Evolutionary conservation across 352 stramenopile genomes (phyloP), one percentile per base, ranked within the genome.

Genomic region (Elongisporangium undulatum): DNA sequence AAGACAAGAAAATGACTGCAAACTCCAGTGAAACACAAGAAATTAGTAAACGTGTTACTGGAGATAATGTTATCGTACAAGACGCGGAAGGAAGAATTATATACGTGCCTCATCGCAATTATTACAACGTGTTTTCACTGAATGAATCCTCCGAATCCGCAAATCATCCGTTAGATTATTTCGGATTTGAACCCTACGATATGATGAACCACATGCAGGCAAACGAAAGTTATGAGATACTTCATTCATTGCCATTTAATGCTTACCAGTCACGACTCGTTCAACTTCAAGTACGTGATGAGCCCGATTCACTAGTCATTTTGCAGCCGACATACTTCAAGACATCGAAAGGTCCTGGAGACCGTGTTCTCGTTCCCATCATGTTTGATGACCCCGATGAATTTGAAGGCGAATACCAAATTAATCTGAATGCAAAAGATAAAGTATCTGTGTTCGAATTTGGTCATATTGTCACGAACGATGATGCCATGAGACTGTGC

Each of bases 321-420:
- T 34, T 89, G 4, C 77, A 81, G 15, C 83, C 80, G 0, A 75
- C 66, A 19, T 24, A 59, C 4, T 79, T 85, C 16, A 61, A 55
- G 4, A 59, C 70, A 13, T 76, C 74, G n/a, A 19, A 54, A 22
- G 62, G 63, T 0, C 61, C 54, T 26, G 61, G 52, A 12, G 63
- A 72, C 10, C 19, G 23, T 2, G 55, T 77, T 15, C 39, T 52
- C 7, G 72, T 74, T 2, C 77, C 83, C 17, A 64, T 90, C 24
- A 56, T 53, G 2, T 92, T 92, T 39, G 63, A 80, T 8, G 79
- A 90, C 53, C 68, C 79, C 0, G 80, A 92, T 53, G 61, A 58
- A 12, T 73, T 59, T 51, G 64, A 58, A 4, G 69, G 69, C n/a
- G 38, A 54, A 4, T 92, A 90, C 49, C 63, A 75, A 53, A 66